These are phyloP conservation scores for Escovopsis sp. DNA, from an alignment of 2,329 filamentous ascomycete species.

Conservation along the genomic window DNA sequence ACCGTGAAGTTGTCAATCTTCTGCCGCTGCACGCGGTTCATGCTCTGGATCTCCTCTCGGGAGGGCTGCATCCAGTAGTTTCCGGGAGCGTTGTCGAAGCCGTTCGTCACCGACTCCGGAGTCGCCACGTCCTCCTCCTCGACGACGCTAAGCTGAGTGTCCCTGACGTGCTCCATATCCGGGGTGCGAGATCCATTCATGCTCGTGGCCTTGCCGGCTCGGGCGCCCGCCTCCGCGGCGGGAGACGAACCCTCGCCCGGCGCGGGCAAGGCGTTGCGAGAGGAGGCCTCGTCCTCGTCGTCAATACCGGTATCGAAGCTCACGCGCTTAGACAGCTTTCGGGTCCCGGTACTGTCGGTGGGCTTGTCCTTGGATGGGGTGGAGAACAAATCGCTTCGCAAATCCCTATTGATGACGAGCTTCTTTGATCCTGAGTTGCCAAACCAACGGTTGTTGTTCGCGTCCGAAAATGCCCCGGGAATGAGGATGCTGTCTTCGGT, in stretches of 20 bases:
- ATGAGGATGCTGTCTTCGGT: constrained; percentile 74
- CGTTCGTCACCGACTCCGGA: constrained; percentile 12
- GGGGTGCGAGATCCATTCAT: constrained; percentile 24
- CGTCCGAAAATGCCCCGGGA: constrained; percentile 69
- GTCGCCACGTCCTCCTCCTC: constrained; percentile 46
- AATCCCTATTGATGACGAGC: constrained; percentile 76
- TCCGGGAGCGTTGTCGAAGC: constrained; percentile 41
- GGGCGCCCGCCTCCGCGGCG: constrained; percentile 22
- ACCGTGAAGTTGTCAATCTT: constrained; percentile 63
- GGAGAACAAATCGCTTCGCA: constrained; percentile 58
- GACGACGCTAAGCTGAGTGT: constrained; percentile 67
- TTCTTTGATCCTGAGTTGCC: constrained; percentile 67
- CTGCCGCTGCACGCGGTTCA: constrained; percentile 68
- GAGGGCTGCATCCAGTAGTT: constrained; percentile 78
- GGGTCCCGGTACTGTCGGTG: constrained; percentile 25
- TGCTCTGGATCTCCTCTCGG: constrained; percentile 56
- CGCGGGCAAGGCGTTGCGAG: constrained; percentile 20
- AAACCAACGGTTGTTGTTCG: constrained; percentile 45
- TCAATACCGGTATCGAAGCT: constrained; percentile 64
- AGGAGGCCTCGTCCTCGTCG: constrained; percentile 18
- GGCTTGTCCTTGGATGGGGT: constrained; percentile 40
- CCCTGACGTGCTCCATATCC: constrained; percentile 58
- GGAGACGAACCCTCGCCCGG: constrained; percentile 16
- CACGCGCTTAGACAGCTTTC: constrained; percentile 66
- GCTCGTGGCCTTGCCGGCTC: constrained; percentile 38